Conservation (phyloP, 768 basidiomycete genomes). For the Tricholoma sp. region DNA sequence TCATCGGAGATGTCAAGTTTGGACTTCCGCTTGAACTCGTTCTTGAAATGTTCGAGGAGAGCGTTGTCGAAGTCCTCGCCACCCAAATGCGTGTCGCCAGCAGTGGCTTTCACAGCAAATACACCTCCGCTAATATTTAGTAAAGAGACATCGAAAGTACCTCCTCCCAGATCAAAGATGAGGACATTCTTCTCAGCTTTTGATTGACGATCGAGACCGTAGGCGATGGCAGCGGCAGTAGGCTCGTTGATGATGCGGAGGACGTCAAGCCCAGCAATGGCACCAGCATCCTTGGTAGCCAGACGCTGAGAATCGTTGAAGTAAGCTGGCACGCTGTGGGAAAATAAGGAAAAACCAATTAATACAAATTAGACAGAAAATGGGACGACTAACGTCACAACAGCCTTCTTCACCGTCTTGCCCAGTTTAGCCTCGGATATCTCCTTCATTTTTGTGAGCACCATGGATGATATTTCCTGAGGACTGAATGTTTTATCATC, state of each 20-base stretch:
- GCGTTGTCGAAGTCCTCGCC: conserved; percentile 99
- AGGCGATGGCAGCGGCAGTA: conserved; percentile 98
- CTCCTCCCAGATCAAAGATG: conserved; percentile 99
- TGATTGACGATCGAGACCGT: conserved; percentile 94
- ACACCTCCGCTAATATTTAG: conserved; percentile 97
- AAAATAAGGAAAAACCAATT: conserved; percentile 4
- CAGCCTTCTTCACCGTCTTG: conserved; percentile 97
- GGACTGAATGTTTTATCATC: conserved; percentile 97
- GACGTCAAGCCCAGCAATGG: conserved; percentile 96
- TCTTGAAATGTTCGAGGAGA: conserved; percentile 97
- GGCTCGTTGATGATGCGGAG: conserved; percentile 99
- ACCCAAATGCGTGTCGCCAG: conserved; percentile 98
- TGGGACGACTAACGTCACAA: conserved; percentile 75
- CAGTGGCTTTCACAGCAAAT: conserved; percentile 98
- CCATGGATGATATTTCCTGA: conserved; percentile 99
- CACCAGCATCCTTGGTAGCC: conserved; percentile 98
- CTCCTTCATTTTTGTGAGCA: conserved; percentile 99
- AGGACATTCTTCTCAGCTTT: conserved; percentile 96
- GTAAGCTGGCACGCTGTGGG: conserved; percentile 86
- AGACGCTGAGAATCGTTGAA: conserved; percentile 99
- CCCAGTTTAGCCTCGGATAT: conserved; percentile 99
- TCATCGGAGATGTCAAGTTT: conserved; percentile 97
- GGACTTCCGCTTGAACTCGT: conserved; percentile 97
- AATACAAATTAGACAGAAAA: neutral
- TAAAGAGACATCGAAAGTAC: conserved; percentile 99